These are phyloP conservation scores for Geotrichum aggregatum DNA, from an alignment of 1,139 yeast species.

Conservation along the genomic window DNA sequence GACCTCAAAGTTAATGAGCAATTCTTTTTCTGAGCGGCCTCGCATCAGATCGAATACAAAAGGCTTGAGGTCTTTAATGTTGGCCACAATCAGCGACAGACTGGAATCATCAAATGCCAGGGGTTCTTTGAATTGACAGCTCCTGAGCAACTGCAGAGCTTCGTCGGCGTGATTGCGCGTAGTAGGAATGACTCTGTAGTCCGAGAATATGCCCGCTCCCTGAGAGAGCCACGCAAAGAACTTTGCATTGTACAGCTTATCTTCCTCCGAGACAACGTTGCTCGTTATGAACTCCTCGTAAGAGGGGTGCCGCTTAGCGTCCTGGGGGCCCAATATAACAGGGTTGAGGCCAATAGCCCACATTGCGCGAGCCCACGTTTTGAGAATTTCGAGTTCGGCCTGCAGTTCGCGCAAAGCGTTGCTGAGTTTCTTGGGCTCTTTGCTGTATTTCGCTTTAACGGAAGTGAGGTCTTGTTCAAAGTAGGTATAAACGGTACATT, in stretches of 20 bases:
- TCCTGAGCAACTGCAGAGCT: conserved; percentile 14
- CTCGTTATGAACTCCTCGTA: conserved; percentile 23
- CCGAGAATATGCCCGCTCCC: conserved; percentile 34
- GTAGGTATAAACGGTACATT: conserved; percentile 30
- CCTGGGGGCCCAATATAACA: conserved; percentile 28
- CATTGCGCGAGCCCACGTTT: conserved; percentile 36
- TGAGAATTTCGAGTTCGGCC: conserved; percentile 26
- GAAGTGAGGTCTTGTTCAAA: conserved; percentile 22
- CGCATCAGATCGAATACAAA: conserved; percentile 29
- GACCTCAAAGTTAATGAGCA: conserved; percentile 28
- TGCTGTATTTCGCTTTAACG: background rate
- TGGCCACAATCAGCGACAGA: conserved; percentile 11
- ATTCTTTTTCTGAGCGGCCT: conserved; percentile 21
- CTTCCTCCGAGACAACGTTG: background rate
- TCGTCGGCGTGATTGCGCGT: conserved; percentile 16
- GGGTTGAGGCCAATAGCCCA: conserved; percentile 38
- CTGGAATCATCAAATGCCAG: conserved; percentile 11
- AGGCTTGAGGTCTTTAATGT: conserved; percentile 23
- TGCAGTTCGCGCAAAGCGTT: conserved; percentile 12
- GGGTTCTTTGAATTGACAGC: conserved; percentile 11
- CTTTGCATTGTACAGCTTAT: conserved; percentile 17
- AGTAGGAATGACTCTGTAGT: conserved; percentile 31
- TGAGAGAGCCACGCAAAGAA: conserved; percentile 33
- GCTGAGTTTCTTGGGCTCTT: background rate
- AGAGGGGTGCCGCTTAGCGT: conserved; percentile 26